These are phyloP conservation scores for Vitis hybrid DNA, from an alignment of 177 flowering plant genomes.

Conservation along the genomic window DNA sequence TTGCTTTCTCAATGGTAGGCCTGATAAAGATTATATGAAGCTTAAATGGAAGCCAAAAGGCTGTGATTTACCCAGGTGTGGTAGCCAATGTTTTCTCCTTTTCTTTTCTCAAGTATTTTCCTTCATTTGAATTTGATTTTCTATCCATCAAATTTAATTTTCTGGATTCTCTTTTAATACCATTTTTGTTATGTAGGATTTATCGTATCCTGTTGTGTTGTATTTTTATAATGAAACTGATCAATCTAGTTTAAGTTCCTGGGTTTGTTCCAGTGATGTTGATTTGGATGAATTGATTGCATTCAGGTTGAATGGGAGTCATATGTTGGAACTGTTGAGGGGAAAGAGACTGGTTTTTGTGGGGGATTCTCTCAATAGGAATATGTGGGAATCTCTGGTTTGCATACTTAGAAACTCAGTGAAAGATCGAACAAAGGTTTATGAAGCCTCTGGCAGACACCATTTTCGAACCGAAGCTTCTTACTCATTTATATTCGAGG, in stretches of 20 bases:
- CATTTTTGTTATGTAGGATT: not conserved
- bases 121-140: not conserved
- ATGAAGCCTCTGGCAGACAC: slow-evolving; percentile 62
- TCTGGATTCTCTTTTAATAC: not conserved
- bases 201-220: not conserved
- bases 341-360: slow-evolving; percentile 89
- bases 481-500: slow-evolving; percentile 72
- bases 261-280: not conserved
- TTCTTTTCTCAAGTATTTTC: not conserved
- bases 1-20: slow-evolving; percentile 82
- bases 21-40: slow-evolving; percentile 61
- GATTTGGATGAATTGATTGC: not conserved
- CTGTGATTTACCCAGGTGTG: slow-evolving; percentile 78
- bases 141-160: not conserved
- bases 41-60: slow-evolving; percentile 87
- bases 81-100: not conserved
- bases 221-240: too few relatives aligned
- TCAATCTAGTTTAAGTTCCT: not conserved
- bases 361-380: slow-evolving; percentile 94
- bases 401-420: slow-evolving; percentile 73
- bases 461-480: slow-evolving; percentile 66
- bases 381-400: slow-evolving; percentile 98
- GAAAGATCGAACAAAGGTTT: slow-evolving; percentile 68
- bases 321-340: slow-evolving; percentile 72
- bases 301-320: slow-evolving; percentile 61